These are phyloP conservation scores for Hylodesmum podocarpum DNA, from an alignment of 306 rosid species.

Conservation along the genomic window DNA sequence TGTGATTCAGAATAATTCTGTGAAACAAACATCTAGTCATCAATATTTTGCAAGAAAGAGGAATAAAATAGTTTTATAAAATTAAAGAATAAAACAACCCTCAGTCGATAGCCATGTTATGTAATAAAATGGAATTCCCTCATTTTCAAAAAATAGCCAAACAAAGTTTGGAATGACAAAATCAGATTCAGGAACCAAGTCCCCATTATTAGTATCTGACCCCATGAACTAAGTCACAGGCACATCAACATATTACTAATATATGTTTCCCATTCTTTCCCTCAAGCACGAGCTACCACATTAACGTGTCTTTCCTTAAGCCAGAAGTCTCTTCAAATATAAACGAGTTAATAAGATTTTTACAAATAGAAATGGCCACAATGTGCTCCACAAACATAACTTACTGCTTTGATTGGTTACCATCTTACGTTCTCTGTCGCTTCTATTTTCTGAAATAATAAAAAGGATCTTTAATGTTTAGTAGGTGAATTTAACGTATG, in stretches of 20 bases:
- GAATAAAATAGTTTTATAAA: background rate
- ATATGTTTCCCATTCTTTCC: background rate
- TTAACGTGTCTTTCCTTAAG: background rate
- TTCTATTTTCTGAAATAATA: background rate
- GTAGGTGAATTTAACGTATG: background rate
- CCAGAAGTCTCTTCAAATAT: background rate
- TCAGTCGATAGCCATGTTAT: background rate
- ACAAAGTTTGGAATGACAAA: background rate
- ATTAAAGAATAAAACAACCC: background rate
- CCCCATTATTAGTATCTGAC: background rate
- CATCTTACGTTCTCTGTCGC: background rate
- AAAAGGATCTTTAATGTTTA: no score
- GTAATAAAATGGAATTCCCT: background rate
- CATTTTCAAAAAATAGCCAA: background rate
- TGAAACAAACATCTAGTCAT: no score
- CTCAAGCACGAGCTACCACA: background rate
- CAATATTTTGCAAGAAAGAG: background rate
- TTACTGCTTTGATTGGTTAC: background rate
- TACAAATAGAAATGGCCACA: background rate
- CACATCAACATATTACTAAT: background rate
- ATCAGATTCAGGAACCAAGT: background rate
- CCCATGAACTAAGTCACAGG: background rate
- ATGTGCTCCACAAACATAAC: background rate
- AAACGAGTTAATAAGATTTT: background rate
- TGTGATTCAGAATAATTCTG: no score